These are phyloP conservation scores for Cyberlindnera veronae DNA, from an alignment of 805 yeast genomes.

Conservation along the genomic window DNA sequence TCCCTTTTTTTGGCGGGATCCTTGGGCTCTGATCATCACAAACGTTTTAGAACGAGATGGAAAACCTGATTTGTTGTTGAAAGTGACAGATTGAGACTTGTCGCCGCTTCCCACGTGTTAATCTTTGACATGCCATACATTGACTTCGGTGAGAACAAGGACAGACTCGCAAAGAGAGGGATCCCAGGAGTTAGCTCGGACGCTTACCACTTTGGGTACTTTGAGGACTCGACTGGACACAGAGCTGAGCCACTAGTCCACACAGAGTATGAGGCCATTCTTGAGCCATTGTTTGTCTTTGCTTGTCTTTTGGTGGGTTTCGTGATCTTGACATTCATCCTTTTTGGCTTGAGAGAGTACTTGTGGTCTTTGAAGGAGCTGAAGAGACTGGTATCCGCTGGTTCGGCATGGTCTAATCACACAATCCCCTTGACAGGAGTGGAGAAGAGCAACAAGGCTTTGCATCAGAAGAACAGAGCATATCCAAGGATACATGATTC, in stretches of 20 bases:
- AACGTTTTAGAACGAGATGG: too few species aligned
- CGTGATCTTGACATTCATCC: slow-evolving; percentile 18
- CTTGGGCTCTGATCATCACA: too few species aligned
- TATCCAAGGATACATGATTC: slow-evolving; percentile 15
- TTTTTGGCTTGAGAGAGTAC: slow-evolving; percentile 31
- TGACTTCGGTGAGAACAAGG: too few species aligned
- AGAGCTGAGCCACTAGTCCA: slow-evolving; percentile 9
- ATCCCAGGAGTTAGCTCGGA: slow-evolving; percentile 29
- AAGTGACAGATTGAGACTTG: too few species aligned
- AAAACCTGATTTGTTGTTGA: too few species aligned
- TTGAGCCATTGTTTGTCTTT: slow-evolving; percentile 27
- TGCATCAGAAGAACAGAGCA: slow-evolving; percentile 16
- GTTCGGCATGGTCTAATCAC: slow-evolving; percentile 21
- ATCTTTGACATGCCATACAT: too few species aligned
- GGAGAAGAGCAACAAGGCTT: background rate
- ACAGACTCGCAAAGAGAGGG: slow-evolving; percentile 16
- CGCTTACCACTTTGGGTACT: slow-evolving; percentile 27
- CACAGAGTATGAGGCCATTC: slow-evolving; percentile 20
- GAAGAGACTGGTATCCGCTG: slow-evolving; percentile 18
- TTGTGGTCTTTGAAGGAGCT: slow-evolving; percentile 18
- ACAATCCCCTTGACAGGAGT: slow-evolving; percentile 7
- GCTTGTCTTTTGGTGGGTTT: slow-evolving; percentile 18
- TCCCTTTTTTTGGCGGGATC: too few species aligned
- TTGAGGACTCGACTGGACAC: slow-evolving; percentile 25
- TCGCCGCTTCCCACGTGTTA: too few species aligned